These are phyloP conservation scores for Fusarium odoratissimum DNA, from an alignment of 2,329 filamentous ascomycete species.

Conservation along the genomic window DNA sequence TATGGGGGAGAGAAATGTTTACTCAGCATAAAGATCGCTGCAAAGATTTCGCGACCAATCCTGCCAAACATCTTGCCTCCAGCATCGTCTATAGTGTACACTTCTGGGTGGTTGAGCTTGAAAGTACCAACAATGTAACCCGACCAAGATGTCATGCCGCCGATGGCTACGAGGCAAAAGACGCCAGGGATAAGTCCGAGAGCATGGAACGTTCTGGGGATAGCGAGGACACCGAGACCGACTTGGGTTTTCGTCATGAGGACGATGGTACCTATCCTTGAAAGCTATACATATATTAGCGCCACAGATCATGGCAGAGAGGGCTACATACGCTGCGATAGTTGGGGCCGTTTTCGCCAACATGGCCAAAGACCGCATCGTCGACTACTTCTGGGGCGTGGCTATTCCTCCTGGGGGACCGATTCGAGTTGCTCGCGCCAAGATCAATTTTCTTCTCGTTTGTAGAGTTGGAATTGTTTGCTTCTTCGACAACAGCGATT, in stretches of 20 bases:
- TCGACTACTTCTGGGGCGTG: constrained; percentile 14
- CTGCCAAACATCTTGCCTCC: constrained; percentile 60
- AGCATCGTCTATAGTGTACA: constrained; percentile 65
- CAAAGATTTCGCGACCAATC: constrained; percentile 56
- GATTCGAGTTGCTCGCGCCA: constrained; percentile 8
- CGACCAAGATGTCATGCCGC: constrained; percentile 60
- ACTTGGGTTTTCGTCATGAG: constrained; percentile 61
- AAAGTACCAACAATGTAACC: constrained; percentile 62
- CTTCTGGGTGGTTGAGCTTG: constrained; percentile 60
- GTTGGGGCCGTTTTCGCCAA: constrained; percentile 44
- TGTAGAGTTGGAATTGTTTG: background rate
- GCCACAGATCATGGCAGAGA: background rate
- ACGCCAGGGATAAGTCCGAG: constrained; percentile 62
- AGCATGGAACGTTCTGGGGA: constrained; percentile 57
- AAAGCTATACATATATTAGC: constrained; percentile 46
- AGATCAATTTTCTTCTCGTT: constrained; percentile 1
- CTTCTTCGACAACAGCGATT: background rate
- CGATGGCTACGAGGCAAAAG: constrained; percentile 55
- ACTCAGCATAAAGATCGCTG: constrained; percentile 51
- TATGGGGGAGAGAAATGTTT: background rate
- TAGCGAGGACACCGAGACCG: constrained; percentile 61
- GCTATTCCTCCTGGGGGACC: background rate
- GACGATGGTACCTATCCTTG: constrained; percentile 56
- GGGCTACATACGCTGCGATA: constrained; percentile 43
- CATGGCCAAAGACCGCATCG: constrained; percentile 41